A percentile compares a stretch with the other conserved stretches of the same genome.
phyloP scores from a whole-genome alignment of 1,284 basidiomycete species.

The Cutaneotrichosporon dermatis region DNA sequence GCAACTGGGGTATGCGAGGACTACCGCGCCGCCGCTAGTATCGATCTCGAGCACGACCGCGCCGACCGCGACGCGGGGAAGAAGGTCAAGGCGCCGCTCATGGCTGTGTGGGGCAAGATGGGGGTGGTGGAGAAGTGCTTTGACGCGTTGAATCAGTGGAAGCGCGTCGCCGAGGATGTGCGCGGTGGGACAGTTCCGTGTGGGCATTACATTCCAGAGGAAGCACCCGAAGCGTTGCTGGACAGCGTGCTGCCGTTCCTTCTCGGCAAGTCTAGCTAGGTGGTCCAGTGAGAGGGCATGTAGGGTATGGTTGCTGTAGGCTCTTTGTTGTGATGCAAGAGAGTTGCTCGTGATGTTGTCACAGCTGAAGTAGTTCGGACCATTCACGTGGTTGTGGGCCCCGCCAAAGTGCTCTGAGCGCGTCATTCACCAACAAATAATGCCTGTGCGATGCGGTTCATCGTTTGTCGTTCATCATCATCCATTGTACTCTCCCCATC shows the following conservation, averaged over 20 bases:
- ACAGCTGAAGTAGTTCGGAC: too few relatives aligned
- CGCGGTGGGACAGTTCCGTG: slow-evolving; percentile 30
- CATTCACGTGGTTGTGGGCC: too few relatives aligned
- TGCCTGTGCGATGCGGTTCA: too few relatives aligned
- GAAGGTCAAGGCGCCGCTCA: slow-evolving; percentile 32
- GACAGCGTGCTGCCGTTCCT: slow-evolving; percentile 22
- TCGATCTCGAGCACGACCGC: slow-evolving; percentile 45
- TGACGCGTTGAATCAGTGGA: slow-evolving; percentile 22
- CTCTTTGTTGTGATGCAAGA: too few relatives aligned
- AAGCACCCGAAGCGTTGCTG: slow-evolving; percentile 33
- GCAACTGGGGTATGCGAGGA: slow-evolving; percentile 38
- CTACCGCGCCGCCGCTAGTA: slow-evolving; percentile 45
- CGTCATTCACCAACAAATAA: too few relatives aligned
- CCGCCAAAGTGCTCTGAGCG: too few relatives aligned
- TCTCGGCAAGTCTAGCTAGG: not conserved
- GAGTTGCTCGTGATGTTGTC: too few relatives aligned
- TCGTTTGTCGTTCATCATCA: too few relatives aligned
- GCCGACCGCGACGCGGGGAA: slow-evolving; percentile 26
- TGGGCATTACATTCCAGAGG: slow-evolving; percentile 50
- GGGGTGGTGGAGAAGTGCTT: slow-evolving; percentile 40
- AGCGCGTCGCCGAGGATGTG: slow-evolving; percentile 39
- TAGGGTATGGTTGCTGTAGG: too few relatives aligned
- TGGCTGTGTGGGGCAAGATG: slow-evolving; percentile 42
- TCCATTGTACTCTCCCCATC: too few relatives aligned
- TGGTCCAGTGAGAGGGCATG: too few relatives aligned